Base-by-base conservation (phyloP, 176 grass and related monocot species). In the Phragmites australis region DNA sequence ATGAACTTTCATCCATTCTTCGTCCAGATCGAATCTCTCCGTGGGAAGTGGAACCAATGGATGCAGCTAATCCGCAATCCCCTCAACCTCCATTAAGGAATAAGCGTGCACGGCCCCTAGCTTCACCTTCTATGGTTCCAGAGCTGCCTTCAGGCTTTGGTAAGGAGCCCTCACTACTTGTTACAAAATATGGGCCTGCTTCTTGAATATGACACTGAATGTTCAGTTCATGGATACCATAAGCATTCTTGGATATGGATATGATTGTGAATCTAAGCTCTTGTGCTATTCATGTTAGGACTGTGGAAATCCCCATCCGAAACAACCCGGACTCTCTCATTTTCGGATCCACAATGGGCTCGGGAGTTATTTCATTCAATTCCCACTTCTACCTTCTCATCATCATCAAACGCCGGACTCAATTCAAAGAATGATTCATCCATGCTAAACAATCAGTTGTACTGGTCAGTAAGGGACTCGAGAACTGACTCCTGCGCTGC, bases 21-120 rank as follows among this genome's bases (percentile, higher is more conserved):
- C 87, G 88, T 25, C 92, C 95, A 69, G 92, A 93, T 27, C 84
- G 84, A 87, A 82, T 98, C 73, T 98, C 95, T 55, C 88, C 95
- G 51, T 98, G 95, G 95, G 95, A 94, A 68, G 72, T 93, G 25
- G 95, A 98, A 63, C 90, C 95, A 57, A 37, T 98, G 58, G 84
- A 88, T 69, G 72, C 83, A 64, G 66, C 77, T 80, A 89, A 82
- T 72, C 78, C 13, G 15, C 90, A 90, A 78, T 65, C 74, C 45
- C 52, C 86, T 70, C 95, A 94, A 79, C 81, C 83, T 85, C 78
- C 77, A 34, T 54, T 57, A 56, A 84, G 88, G 45, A 85, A 81
- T 83, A 98, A 98, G 74, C 92, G 95, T 26, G 62, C 92, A 87
- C 77, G 92, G 42, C 85, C 86, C 15, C 61, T 80, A 65, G 50